Conservation (phyloP, 139 green algal species). For the Coelastrella sp. region DNA sequence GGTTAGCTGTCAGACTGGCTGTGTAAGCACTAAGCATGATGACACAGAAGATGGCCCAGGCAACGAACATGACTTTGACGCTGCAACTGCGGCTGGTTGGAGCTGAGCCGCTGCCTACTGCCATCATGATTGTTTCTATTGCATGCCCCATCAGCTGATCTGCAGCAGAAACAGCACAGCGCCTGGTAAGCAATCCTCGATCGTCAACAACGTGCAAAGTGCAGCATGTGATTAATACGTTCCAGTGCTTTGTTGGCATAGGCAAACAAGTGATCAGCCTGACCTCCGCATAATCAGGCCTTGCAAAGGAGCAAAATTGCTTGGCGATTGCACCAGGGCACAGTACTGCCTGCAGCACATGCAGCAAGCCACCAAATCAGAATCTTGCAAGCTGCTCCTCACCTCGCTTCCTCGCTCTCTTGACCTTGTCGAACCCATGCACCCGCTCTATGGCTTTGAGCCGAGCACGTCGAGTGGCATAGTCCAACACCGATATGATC, state of each 20-base stretch:
- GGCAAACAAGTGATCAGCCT: no score
- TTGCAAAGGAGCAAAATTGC: no score
- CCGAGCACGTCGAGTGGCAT: constrained; percentile 9
- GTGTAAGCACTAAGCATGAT: constrained; percentile 50
- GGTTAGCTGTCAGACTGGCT: constrained; percentile 51
- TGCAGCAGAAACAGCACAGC: background rate
- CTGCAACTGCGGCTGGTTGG: constrained; percentile 11
- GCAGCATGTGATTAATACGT: background rate
- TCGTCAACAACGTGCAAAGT: background rate
- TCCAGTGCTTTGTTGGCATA: no score
- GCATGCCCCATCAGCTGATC: constrained; percentile 17
- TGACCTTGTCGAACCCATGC: background rate
- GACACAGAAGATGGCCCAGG: constrained; percentile 49
- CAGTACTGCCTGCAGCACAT: background rate
- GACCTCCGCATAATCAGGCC: no score
- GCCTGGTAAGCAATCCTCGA: background rate
- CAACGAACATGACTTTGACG: constrained; percentile 32
- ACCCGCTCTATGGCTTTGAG: background rate
- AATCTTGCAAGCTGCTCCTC: background rate
- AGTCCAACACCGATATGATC: background rate
- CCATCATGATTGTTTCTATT: constrained; percentile 28
- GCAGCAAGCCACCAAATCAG: background rate
- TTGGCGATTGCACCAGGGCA: no score
- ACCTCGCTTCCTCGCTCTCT: constrained; percentile 5
- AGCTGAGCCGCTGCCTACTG: background rate